These are phyloP conservation scores for Chaetoceros tenuissimus DNA, from an alignment of 108 stramenopile species.

Conservation along the genomic window DNA sequence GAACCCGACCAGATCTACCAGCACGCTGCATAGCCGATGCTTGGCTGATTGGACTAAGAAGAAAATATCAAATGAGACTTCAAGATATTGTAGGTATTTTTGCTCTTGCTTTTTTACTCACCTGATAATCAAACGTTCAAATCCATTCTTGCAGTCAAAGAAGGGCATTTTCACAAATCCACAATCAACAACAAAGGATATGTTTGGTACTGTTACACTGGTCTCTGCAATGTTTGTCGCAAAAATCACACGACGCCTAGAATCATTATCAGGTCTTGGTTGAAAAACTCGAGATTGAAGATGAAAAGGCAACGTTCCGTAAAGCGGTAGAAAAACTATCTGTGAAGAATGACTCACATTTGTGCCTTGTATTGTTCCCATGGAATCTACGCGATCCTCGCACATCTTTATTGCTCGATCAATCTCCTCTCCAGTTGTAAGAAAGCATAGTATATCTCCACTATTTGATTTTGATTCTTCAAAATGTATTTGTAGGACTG, in stretches of 20 bases:
- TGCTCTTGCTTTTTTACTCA: neutral
- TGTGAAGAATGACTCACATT: slow-evolving; percentile 4
- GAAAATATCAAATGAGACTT: slow-evolving; percentile 7
- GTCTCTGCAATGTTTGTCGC: slow-evolving; percentile 95
- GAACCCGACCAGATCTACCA: slow-evolving; percentile 86
- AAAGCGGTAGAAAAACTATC: slow-evolving; percentile 76
- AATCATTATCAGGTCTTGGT: slow-evolving; percentile 19
- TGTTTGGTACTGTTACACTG: slow-evolving; percentile 83
- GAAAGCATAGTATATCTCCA: slow-evolving; percentile 91
- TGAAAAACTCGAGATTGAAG: slow-evolving; percentile 68
- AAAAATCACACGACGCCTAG: slow-evolving; percentile 59
- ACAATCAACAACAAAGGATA: slow-evolving; percentile 90
- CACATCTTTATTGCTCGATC: slow-evolving; percentile 71
- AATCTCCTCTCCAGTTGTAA: slow-evolving; percentile 91
- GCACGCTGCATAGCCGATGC: slow-evolving; percentile 88
- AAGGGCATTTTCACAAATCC: slow-evolving; percentile 94
- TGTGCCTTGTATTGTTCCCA: slow-evolving; percentile 2
- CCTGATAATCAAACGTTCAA: slow-evolving; percentile 69
- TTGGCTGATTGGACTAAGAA: slow-evolving; percentile 55
- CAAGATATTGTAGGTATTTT: neutral
- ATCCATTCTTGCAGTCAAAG: slow-evolving; percentile 68
- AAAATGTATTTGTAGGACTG: slow-evolving; percentile 63
- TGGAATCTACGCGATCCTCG: slow-evolving; percentile 40
- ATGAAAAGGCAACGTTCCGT: slow-evolving; percentile 74
- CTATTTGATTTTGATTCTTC: slow-evolving; percentile 10